Conservation (phyloP, 345 rosid species). For the Bruguiera gymnorhiza region DNA sequence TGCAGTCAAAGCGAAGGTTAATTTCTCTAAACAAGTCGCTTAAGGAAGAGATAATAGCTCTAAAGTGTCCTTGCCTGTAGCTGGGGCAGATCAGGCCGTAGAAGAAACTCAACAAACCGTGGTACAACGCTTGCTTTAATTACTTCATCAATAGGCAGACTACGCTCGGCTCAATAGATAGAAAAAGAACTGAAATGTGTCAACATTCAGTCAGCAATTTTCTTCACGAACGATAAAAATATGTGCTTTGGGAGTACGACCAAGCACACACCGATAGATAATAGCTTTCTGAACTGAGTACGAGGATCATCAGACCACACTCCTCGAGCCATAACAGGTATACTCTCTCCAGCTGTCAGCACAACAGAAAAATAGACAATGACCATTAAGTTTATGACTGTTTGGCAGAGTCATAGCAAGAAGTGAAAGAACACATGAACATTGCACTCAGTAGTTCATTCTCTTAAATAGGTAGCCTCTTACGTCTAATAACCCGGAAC, state of each 20-base stretch:
- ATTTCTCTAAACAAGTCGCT: not conserved
- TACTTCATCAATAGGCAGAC: slow-evolving; percentile 41
- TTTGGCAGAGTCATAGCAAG: not conserved
- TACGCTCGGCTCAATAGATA: slow-evolving; percentile 26
- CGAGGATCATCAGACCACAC: slow-evolving; percentile 28
- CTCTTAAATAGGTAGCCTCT: too few species aligned
- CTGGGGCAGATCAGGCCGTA: slow-evolving; percentile 27
- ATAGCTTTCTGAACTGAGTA: slow-evolving; percentile 28
- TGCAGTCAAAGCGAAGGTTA: slow-evolving; percentile 11
- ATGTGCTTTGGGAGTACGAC: not conserved
- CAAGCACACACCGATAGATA: slow-evolving; percentile 21
- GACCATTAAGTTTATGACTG: not conserved
- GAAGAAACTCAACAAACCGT: slow-evolving; percentile 39
- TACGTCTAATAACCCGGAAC: too few species aligned
- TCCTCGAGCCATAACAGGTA: slow-evolving; percentile 26
- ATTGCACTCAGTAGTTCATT: too few species aligned
- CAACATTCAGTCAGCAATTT: not conserved
- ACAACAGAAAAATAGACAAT: not conserved
- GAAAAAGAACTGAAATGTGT: not conserved
- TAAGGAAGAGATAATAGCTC: not conserved
- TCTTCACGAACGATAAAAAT: not conserved
- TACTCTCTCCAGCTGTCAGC: slow-evolving; percentile 22
- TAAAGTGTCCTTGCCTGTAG: slow-evolving; percentile 24
- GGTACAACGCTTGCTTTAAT: slow-evolving; percentile 39
- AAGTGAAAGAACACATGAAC: not conserved